Evolutionary conservation across 306 rosid genomes (phyloP).

Genomic region (Ceratonia siliqua): DNA sequence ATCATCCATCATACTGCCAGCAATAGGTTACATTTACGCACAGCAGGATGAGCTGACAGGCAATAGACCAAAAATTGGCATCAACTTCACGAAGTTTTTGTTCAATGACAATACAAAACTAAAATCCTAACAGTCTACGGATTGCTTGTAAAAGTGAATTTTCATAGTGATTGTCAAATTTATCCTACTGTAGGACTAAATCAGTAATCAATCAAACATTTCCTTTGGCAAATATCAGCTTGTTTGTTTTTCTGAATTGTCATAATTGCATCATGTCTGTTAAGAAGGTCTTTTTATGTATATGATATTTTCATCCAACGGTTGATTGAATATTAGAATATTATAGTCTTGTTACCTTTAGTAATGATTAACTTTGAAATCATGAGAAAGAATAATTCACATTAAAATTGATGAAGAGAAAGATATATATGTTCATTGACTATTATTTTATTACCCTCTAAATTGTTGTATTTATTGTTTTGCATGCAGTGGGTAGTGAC

Average conservation of each 20-base stretch:
- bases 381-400: constrained; percentile 4
- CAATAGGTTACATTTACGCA: too few species aligned
- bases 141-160: too few species aligned
- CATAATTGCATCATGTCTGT: background rate
- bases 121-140: too few species aligned
- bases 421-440: constrained; percentile 7
- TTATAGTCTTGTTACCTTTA: constrained; percentile 16
- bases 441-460: background rate
- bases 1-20: too few species aligned
- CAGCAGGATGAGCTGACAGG: too few species aligned
- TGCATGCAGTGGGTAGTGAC: constrained; percentile 90
- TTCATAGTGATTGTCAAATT: background rate
- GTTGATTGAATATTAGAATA: constrained; percentile 9
- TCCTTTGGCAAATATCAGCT: background rate
- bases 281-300: background rate
- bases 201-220: background rate
- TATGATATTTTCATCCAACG: background rate
- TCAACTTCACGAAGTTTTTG: too few species aligned
- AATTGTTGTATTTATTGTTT: constrained; percentile 8
- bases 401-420: constrained; percentile 13
- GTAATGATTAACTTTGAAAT: constrained; percentile 20
- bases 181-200: background rate
- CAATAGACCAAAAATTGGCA: too few species aligned
- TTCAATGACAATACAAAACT: too few species aligned
- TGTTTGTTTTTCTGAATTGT: constrained; percentile 3